Percentiles rank a stretch among this genome's conserved stretches.
Conservation (phyloP, 2,329 filamentous ascomycete genomes). For the Ophiostoma piceae region DNA sequence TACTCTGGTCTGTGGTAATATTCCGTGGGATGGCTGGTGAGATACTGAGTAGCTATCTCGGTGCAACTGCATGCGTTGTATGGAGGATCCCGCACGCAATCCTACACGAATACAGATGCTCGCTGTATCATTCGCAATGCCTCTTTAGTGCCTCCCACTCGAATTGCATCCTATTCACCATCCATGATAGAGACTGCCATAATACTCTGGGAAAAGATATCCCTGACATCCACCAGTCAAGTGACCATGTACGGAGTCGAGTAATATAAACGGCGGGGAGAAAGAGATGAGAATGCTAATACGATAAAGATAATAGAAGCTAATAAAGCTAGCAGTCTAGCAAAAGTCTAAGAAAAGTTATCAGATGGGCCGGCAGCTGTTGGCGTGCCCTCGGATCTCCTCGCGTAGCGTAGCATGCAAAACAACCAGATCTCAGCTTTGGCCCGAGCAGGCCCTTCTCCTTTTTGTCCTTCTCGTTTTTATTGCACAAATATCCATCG, state of each 20-base stretch:
- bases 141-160: not conserved
- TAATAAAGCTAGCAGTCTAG: not conserved
- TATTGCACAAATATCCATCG: not conserved
- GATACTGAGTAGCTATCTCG: not conserved
- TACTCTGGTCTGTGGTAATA: not conserved
- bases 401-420: not conserved
- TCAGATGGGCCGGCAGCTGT: conserved; percentile 13
- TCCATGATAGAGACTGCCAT: not conserved
- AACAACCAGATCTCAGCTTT: not conserved
- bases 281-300: not conserved
- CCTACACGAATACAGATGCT: not conserved
- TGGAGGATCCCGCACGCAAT: not conserved
- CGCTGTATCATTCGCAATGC: not conserved
- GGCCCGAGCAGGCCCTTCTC: not conserved
- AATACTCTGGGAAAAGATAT: not conserved
- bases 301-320: not conserved
- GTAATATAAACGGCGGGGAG: not conserved
- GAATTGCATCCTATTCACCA: not conserved
- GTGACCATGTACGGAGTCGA: not conserved
- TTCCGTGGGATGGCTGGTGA: not conserved
- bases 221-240: not conserved
- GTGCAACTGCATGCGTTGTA: not conserved
- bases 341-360: not conserved
- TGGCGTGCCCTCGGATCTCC: not conserved
- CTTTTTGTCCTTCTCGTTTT: not conserved